Evolutionary conservation across 495 filamentous ascomycete species (phyloP), one percentile per base, ranked within the genome.

Genomic region (Penicillium bialowiezense): DNA sequence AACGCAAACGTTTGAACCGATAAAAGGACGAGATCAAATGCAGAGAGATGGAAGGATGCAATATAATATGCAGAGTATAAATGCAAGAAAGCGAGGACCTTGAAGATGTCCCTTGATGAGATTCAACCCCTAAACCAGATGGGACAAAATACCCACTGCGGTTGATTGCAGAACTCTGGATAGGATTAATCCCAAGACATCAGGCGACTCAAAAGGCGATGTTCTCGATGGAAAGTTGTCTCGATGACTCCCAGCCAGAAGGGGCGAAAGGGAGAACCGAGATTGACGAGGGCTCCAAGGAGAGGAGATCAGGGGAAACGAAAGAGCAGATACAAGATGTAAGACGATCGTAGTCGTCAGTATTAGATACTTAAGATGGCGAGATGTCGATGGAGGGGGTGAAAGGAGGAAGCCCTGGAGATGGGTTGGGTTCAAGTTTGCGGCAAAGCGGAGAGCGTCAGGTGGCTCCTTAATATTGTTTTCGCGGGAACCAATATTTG

Each of bases 391-490:
- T 33, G 50, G 55, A 47, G 46, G 48, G 39, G 45, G 31, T 38
- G 50, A 23, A 40, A 34, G 39, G 44, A 26, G 40, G 58, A 52
- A 28, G 24, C 24, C 24, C 24, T 28, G 4, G n/a, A n/a, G 23
- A 26, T 26, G 23, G 23, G 5, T 32, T 32, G 34, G 58, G 52
- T 54, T 55, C 60, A 64, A 61, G 61, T 61, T 63, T 60, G 52
- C 42, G 32, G 57, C 53, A 62, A 64, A 64, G 61, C 61, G 61
- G 61, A 64, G 61, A 64, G 58, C 55, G 61, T 64, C 61, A 64
- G 58, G 61, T 64, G 58, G 55, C 61, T 64, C 61, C 61, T 62
- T 59, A 64, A 64, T 64, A 64, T 62, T 64, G 62, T 55, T 44
- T 43, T 17, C 40, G 26, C 26, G 21, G 42, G 32, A 44, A 58